Percentiles rank a stretch among this genome's conserved stretches.
phyloP scores from a whole-genome alignment of 345 rosid species.

The Corchorus olitorius region DNA sequence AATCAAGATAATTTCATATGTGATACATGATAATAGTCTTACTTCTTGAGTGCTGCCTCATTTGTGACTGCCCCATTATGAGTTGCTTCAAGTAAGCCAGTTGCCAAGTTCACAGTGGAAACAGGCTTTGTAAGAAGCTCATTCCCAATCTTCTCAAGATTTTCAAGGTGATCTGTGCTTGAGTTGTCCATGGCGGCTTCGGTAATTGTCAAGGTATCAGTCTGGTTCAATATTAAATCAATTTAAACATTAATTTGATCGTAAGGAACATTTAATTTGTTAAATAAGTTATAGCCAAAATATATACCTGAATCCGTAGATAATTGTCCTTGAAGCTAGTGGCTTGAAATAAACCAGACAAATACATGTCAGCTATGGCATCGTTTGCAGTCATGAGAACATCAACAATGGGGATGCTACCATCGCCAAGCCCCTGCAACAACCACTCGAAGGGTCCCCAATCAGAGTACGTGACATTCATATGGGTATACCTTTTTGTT shows the following conservation, averaged over 20 bases:
- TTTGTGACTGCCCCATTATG: neutral
- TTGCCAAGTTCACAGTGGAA: neutral
- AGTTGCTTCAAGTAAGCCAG: neutral
- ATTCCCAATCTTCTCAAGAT: neutral
- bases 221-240: too few species aligned
- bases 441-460: conserved; percentile 28
- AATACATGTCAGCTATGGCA: conserved; percentile 45
- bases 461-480: neutral
- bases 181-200: neutral
- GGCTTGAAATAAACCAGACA: conserved; percentile 37
- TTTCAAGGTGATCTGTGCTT: neutral
- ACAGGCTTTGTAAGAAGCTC: neutral
- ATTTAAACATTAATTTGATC: too few species aligned
- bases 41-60: neutral
- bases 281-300: neutral
- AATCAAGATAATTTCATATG: neutral
- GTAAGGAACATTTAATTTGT: too few species aligned
- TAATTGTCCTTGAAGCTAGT: conserved; percentile 30
- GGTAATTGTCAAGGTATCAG: neutral
- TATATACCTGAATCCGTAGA: conserved; percentile 44
- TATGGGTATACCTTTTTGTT: conserved; percentile 27
- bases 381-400: conserved; percentile 36
- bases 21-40: neutral
- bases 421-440: neutral
- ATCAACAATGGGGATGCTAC: conserved; percentile 33